A percentile compares a stretch with the other conserved stretches of the same genome.
Evolutionary conservation across 2,329 filamentous ascomycete species (phyloP).

Genomic region (Myriangium duriaei): DNA sequence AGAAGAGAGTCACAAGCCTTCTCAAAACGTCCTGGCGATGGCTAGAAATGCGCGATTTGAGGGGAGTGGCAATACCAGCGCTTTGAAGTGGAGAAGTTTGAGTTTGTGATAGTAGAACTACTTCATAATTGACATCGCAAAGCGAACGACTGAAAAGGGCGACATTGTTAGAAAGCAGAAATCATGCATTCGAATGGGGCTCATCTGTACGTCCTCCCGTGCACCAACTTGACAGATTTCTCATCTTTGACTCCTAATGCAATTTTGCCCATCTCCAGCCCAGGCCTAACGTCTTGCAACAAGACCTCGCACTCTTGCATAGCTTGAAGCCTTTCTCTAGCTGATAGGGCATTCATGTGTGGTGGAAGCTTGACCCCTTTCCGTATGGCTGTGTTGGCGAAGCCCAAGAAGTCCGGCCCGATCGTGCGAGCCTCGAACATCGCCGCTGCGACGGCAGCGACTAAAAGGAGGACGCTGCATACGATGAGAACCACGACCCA

Average conservation of each 20-base stretch:
- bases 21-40: too few relatives aligned
- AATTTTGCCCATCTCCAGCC: neutral
- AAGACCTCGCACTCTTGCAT: neutral
- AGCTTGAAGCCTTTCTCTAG: neutral
- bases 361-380: neutral
- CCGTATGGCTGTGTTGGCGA: neutral
- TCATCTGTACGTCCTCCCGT: neutral
- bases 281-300: neutral
- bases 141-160: too few relatives aligned
- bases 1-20: too few relatives aligned
- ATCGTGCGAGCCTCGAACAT: neutral
- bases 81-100: too few relatives aligned
- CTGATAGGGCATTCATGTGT: neutral
- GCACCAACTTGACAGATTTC: neutral
- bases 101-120: too few relatives aligned
- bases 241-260: neutral
- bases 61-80: too few relatives aligned
- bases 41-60: too few relatives aligned
- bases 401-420: neutral
- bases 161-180: too few relatives aligned
- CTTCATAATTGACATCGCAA: too few relatives aligned
- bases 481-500: neutral
- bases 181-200: too few relatives aligned
- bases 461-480: neutral
- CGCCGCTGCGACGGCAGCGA: neutral